phyloP scores from a whole-genome alignment of 305 asterid genomes.

The Fraxinus nigra region DNA sequence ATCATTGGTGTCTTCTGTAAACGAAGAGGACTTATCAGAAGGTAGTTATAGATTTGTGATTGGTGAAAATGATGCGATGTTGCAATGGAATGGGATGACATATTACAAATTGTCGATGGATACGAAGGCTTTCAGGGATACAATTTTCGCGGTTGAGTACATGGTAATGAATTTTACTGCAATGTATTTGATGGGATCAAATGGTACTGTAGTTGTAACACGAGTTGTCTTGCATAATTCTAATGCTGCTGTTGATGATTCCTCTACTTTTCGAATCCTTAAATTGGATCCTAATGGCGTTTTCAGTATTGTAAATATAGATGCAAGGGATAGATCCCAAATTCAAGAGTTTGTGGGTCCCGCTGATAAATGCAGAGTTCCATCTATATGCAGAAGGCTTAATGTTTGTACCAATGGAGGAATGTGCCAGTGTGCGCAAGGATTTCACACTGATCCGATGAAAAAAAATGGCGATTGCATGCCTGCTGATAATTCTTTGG shows the following conservation, averaged over 20 bases:
- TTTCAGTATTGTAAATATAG: slow-evolving; percentile 28
- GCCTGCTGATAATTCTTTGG: slow-evolving; percentile 42
- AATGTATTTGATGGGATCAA: slow-evolving; percentile 44
- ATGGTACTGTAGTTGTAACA: slow-evolving; percentile 36
- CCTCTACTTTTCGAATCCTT: slow-evolving; percentile 33
- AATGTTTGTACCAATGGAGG: slow-evolving; percentile 56
- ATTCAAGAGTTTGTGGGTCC: slow-evolving; percentile 44
- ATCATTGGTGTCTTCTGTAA: slow-evolving; percentile 30
- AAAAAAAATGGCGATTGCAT: slow-evolving; percentile 33
- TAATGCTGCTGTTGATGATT: not conserved
- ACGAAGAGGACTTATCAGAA: slow-evolving; percentile 33
- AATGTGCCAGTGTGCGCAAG: slow-evolving; percentile 57
- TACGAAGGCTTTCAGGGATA: slow-evolving; percentile 30
- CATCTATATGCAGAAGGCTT: slow-evolving; percentile 46
- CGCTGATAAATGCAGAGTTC: slow-evolving; percentile 48
- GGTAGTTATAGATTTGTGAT: slow-evolving; percentile 38
- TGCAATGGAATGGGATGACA: slow-evolving; percentile 46
- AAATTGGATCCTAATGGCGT: slow-evolving; percentile 46
- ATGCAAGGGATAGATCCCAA: not conserved
- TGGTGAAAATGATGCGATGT: slow-evolving; percentile 35
- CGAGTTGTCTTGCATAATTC: slow-evolving; percentile 22
- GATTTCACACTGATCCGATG: slow-evolving; percentile 38
- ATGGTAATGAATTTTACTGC: slow-evolving; percentile 54
- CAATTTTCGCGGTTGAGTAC: slow-evolving; percentile 39
- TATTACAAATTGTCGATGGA: slow-evolving; percentile 71